Conservation (phyloP, 2,329 filamentous ascomycete genomes). For the Calycina herbarum region DNA sequence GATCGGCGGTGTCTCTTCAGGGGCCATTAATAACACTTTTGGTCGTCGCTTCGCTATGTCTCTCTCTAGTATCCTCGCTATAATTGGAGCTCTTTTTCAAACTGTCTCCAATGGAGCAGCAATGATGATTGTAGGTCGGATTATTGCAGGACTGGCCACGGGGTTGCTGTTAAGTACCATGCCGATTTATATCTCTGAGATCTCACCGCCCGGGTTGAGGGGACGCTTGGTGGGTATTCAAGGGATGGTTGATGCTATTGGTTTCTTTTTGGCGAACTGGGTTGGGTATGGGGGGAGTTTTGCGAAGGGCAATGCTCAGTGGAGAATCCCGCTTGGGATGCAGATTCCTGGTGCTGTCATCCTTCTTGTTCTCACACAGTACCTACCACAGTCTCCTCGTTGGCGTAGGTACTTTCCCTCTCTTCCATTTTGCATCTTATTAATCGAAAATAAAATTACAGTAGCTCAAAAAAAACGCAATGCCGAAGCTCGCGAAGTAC, state of each 20-base stretch:
- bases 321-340: conserved; percentile 40
- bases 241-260: conserved; percentile 39
- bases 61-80: conserved; percentile 24
- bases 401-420: conserved; percentile 17
- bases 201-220: conserved; percentile 31
- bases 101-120: conserved; percentile 59
- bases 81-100: conserved; percentile 44
- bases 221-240: conserved; percentile 37
- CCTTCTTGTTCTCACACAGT: conserved; percentile 19
- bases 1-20: conserved; percentile 3
- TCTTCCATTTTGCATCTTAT: too few relatives aligned
- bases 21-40: conserved; percentile 35
- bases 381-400: conserved; percentile 24
- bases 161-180: conserved; percentile 47
- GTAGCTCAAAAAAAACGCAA: too few relatives aligned
- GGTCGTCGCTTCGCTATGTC: conserved; percentile 35
- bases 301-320: conserved; percentile 35
- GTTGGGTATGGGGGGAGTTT: conserved; percentile 42
- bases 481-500: too few relatives aligned
- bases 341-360: conserved; percentile 33
- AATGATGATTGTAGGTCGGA: conserved; percentile 68
- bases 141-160: conserved; percentile 39
- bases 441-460: too few relatives aligned
- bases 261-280: conserved; percentile 43
- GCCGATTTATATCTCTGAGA: conserved; percentile 37